A percentile compares a stretch with the other conserved stretches of the same genome.
Evolutionary conservation across 192 early-diverging fungal genomes (phyloP).

Genomic region (Diversispora epigaea): DNA sequence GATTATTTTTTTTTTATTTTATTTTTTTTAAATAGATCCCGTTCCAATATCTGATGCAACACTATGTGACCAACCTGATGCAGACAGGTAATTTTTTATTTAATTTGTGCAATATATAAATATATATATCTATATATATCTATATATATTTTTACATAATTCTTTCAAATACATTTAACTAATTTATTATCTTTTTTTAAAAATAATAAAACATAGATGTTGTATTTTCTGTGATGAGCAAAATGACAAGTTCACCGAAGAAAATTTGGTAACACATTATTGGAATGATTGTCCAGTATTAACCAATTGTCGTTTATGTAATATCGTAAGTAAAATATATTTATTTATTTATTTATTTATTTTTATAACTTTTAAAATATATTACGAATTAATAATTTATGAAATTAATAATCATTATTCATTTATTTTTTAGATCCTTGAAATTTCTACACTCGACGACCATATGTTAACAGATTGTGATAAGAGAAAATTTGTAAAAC

Average conservation of each 20-base stretch:
- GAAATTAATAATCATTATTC: not conserved
- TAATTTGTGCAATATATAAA: no score
- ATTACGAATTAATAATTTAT: not conserved
- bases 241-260: slow-evolving; percentile 63
- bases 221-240: slow-evolving; percentile 79
- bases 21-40: not conserved
- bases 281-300: slow-evolving; percentile 76
- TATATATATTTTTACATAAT: not conserved
- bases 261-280: slow-evolving; percentile 71
- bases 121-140: no score
- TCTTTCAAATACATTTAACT: no score
- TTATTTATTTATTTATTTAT: not conserved
- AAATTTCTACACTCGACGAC: slow-evolving; percentile 62
- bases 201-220: slow-evolving; percentile 33
- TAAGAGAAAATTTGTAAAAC: slow-evolving; percentile 52
- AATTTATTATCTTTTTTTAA: not conserved
- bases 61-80: not conserved
- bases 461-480: slow-evolving; percentile 72
- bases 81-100: slow-evolving; percentile 6
- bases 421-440: slow-evolving; percentile 58
- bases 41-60: not conserved
- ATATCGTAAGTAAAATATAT: slow-evolving; percentile 54
- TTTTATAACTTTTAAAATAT: not conserved
- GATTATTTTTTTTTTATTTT: not conserved
- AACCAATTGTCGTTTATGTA: slow-evolving; percentile 67